Base-by-base conservation (phyloP, 495 filamentous ascomycete genomes). In the Parathielavia hyrcaniae region DNA sequence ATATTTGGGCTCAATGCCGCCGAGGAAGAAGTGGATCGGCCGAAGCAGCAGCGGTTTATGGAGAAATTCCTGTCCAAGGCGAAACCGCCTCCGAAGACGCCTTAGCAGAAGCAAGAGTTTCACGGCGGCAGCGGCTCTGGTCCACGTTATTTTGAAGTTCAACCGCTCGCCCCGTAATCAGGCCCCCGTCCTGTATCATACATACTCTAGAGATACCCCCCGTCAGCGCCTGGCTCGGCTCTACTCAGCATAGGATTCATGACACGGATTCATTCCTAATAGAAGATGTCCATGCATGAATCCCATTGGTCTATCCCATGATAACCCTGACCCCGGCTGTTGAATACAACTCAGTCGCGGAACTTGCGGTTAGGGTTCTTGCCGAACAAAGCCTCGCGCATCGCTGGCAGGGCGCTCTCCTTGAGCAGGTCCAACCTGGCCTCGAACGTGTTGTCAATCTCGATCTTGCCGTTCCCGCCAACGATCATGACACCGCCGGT, bases 391-490 rank as follows among this genome's bases (percentile, higher is more conserved):
- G 82, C 86, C 69, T 86, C 81, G 60, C 95, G 82, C 61, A 99
- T 84, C 35, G 84, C 84, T 13, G 95, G 95, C 41, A 97, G 80
- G 30, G 88, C 89, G 63, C 88, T 89, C 54, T 83, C 83, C 70
- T 92, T 84, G 40, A 97, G 81, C 55, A 97, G 75, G 59, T 83
- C 84, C 72, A 99, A 76, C 54, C 95, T 84, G 69, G 96, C 88
- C 64, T 97, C 95, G 49, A 97, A 85, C 26, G 93, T 97, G 75
- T 99, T 97, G 83, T 96, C 90, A 70, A 99, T 95, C 62, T 95
- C 90, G 71, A 99, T 97, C 80, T 91, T 96, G 67, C 95, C 95
- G 58, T 83, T 79, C 48, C 86, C 83, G 26, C 91, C 90, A 22
- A 95, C 70, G 60, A 97, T 87, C 43, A 77, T 69, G 17, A 97